Conservation (phyloP, 2,329 filamentous ascomycete species). For the Penicillium griseofulvum region DNA sequence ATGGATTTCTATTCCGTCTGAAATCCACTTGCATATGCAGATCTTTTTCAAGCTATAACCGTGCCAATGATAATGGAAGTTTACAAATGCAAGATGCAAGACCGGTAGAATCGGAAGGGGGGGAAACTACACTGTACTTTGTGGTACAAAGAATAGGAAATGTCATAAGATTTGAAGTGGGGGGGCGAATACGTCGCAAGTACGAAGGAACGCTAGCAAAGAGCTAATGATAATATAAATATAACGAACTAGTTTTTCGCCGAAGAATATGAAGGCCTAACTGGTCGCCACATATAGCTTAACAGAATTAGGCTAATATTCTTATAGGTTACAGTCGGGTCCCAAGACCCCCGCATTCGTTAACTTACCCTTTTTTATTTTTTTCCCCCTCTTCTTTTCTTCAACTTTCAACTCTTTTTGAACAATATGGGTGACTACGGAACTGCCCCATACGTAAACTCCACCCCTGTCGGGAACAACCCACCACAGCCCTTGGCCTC, state of each 20-base stretch:
- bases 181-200: too few species aligned
- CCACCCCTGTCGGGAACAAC: conserved; percentile 15
- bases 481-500: conserved; percentile 15
- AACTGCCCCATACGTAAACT: conserved; percentile 11
- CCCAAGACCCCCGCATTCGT: conserved; percentile 22
- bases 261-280: neutral
- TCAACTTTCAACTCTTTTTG: conserved; percentile 1
- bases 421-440: conserved; percentile 39
- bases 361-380: too few species aligned
- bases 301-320: conserved; percentile 1
- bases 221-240: too few species aligned
- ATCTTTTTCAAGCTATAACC: neutral
- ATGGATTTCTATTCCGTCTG: conserved; percentile 7
- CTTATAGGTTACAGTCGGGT: conserved; percentile 1
- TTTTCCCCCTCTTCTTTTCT: conserved; percentile 2
- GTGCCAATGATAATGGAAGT: neutral
- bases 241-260: too few species aligned
- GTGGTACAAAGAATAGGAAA: neutral
- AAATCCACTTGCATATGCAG: conserved; percentile 9
- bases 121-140: neutral
- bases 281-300: neutral
- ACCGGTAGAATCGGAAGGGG: neutral
- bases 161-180: too few species aligned
- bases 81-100: neutral
- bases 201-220: too few species aligned